A percentile compares a stretch with the other conserved stretches of the same genome.
Evolutionary conservation across 495 filamentous ascomycete genomes (phyloP).

Genomic region (Geoglossum glabrum): DNA sequence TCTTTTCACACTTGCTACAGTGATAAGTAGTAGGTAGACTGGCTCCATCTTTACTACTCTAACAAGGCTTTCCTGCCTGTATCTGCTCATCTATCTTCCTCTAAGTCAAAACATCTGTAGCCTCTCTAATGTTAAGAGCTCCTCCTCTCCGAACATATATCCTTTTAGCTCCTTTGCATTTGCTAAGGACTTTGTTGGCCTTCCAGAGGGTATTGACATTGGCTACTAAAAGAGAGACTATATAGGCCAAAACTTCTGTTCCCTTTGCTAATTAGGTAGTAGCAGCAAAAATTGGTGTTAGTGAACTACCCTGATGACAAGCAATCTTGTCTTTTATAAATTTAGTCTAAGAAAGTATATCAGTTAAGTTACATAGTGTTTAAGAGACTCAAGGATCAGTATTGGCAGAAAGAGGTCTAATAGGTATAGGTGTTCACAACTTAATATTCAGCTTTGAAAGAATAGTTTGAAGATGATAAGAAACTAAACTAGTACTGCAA

Average conservation of each 20-base stretch:
- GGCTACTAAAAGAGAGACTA: slow-evolving; percentile 5
- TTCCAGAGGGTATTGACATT: not conserved
- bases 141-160: slow-evolving; percentile 6
- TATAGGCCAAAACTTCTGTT: slow-evolving; percentile 6
- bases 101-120: slow-evolving; percentile 5
- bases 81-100: not conserved
- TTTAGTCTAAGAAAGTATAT: slow-evolving; percentile 7
- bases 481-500: too few species aligned
- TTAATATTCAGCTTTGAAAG: too few species aligned
- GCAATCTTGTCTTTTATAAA: slow-evolving; percentile 8
- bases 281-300: slow-evolving; percentile 8
- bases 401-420: too few species aligned
- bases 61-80: too few species aligned
- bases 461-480: too few species aligned
- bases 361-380: slow-evolving; percentile 8
- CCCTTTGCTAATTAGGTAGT: slow-evolving; percentile 8
- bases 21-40: not conserved
- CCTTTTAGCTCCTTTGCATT: slow-evolving; percentile 12
- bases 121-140: slow-evolving; percentile 9
- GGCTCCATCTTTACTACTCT: not conserved
- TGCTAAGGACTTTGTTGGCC: slow-evolving; percentile 8
- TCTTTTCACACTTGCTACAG: not conserved
- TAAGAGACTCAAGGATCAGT: slow-evolving; percentile 7
- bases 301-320: slow-evolving; percentile 9
- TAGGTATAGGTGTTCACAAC: too few species aligned